phyloP scores from a whole-genome alignment of 73 alveolate genomes.

The Paramecium bursaria region DNA sequence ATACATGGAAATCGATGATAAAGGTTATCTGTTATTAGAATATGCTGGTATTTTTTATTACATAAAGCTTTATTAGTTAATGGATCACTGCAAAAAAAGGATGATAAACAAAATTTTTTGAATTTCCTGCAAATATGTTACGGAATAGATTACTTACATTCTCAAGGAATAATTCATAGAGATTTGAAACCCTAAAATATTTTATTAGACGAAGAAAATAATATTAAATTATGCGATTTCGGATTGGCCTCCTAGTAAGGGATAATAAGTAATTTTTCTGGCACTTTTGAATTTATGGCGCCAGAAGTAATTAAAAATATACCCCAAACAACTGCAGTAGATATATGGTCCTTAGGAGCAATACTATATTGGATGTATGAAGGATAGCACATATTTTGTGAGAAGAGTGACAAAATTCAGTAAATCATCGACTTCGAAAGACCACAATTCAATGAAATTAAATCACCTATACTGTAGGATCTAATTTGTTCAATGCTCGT shows the following conservation, averaged over 20 bases:
- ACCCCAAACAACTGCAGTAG: conserved; percentile 69
- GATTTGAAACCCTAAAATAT: conserved; percentile 81
- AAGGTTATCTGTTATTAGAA: neutral
- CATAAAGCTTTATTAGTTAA: neutral
- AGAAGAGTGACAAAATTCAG: too few relatives aligned
- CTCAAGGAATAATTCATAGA: conserved; percentile 66
- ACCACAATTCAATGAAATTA: too few relatives aligned
- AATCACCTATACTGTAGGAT: too few relatives aligned
- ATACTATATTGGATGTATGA: conserved; percentile 66
- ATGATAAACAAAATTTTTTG: neutral
- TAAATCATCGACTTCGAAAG: too few relatives aligned
- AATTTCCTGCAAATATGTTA: conserved; percentile 15
- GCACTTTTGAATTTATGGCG: conserved; percentile 72
- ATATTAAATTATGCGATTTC: conserved; percentile 71
- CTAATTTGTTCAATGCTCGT: too few relatives aligned
- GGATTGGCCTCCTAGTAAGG: conserved; percentile 64
- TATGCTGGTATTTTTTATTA: conserved; percentile 18
- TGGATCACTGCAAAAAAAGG: conserved; percentile 17
- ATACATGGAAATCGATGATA: conserved; percentile 20
- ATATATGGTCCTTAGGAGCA: conserved; percentile 72
- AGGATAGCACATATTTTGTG: conserved; percentile 15
- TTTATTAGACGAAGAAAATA: conserved; percentile 53
- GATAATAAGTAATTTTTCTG: conserved; percentile 59
- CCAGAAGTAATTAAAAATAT: conserved; percentile 61
- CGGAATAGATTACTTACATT: conserved; percentile 65